Conservation (phyloP, 345 rosid species). For the Toxicodendron radicans region DNA sequence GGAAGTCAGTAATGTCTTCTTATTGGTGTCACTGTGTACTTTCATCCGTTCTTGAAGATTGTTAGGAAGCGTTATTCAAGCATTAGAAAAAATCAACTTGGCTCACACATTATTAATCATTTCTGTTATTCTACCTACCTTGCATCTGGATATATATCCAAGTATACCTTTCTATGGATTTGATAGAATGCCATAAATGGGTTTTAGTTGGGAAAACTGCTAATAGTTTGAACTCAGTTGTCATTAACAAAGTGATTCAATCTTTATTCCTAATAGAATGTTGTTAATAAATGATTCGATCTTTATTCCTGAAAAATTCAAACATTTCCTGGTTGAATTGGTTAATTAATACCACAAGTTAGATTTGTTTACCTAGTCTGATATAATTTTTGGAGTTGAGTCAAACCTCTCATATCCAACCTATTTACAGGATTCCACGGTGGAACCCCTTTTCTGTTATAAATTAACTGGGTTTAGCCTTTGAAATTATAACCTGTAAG, state of each 20-base stretch:
- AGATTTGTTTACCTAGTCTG: too few relatives aligned
- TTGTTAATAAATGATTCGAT: background rate
- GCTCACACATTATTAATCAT: background rate
- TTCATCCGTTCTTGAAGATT: background rate
- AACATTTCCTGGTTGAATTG: background rate
- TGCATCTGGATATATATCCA: background rate
- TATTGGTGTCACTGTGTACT: background rate
- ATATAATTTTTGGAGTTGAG: background rate
- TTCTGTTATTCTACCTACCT: background rate
- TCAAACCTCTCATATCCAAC: background rate
- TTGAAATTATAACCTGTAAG: too few relatives aligned
- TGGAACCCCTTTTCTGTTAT: background rate
- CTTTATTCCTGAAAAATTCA: background rate
- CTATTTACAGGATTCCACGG: background rate
- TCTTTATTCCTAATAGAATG: too few relatives aligned
- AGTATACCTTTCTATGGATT: too few relatives aligned
- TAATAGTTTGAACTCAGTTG: too few relatives aligned
- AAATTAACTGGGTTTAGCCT: background rate
- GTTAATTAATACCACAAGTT: background rate
- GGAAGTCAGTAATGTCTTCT: constrained; percentile 19
- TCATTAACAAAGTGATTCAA: too few relatives aligned
- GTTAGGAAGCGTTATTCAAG: too few relatives aligned
- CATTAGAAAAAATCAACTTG: too few relatives aligned
- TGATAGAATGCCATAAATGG: too few relatives aligned
- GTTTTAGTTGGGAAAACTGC: too few relatives aligned